Base-by-base conservation (phyloP, 2,329 filamentous ascomycete species). In the Scedosporium apiospermum region DNA sequence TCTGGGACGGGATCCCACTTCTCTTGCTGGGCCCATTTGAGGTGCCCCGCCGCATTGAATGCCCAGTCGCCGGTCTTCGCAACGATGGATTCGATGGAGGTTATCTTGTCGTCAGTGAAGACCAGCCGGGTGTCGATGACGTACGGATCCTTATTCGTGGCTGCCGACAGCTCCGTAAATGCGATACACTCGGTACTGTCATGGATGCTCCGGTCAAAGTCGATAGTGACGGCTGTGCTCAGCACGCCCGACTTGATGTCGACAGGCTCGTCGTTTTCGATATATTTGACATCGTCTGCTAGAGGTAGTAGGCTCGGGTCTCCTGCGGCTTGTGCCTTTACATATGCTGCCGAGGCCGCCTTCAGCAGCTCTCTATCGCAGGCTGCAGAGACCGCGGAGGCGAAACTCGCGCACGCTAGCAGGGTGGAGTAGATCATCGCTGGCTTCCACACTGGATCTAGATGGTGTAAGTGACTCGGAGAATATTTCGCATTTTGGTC, bases 41-140 rank as follows among this genome's bases (percentile, higher is more conserved):
- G 68, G n/a, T 72, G 74, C 18, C 68, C 68, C 1, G 73, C 68
- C 9, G 73, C 71, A 62, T 75, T 73, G 67, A 75, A 75, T 26
- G 74, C 69, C 74, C 73, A 75, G 68, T 74, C 72, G 44, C 72
- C 73, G 57, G 64, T 66, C 62, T 72, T 71, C 6, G 73, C 74
- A 57, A 74, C 68, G 51, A 75, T 66, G n/a, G 69, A 66, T 63
- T 70, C 71, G 63, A 66, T 65, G 55, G 67, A 66, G 53, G 64
- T 63, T 62, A 68, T 64, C 21, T 55, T 55, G 57, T 58, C 57
- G 23, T 63, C 58, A 44, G 64, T 64, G 59, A 72, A 69, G 64
- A 68, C 69, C 63, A 75, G 66, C 65, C 75, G 74, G 18, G 71
- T 71, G 58, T 72, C 74, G 60, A 76, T 67, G 21, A 76, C 75